Percentiles rank a stretch among this genome's conserved stretches.
Evolutionary conservation across 306 rosid genomes (phyloP).

Genomic region (Trichosanthes cucumerina): DNA sequence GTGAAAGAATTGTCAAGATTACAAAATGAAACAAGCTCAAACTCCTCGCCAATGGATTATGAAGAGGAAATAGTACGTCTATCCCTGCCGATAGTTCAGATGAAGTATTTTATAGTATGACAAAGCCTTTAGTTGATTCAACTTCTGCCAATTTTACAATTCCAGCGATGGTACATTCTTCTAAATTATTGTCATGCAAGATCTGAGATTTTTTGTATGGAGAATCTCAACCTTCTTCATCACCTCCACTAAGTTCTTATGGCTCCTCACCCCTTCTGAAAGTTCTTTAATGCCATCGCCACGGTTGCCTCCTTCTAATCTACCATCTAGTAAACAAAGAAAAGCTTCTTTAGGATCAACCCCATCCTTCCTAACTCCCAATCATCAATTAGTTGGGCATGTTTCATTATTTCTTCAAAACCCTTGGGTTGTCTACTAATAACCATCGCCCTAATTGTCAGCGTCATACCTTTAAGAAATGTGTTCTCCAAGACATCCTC

Average conservation of each 20-base stretch:
- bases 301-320: conserved; percentile 4
- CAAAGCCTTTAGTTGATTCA: conserved; percentile 42
- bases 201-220: conserved; percentile 8
- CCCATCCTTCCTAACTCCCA: no score
- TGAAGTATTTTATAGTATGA: conserved; percentile 63
- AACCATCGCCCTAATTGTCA: no score
- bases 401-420: no score
- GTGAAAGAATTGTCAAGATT: conserved; percentile 71
- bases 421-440: no score
- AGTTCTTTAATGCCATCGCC: conserved; percentile 11
- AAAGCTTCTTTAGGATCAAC: no score
- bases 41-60: conserved; percentile 77
- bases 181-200: conserved; percentile 28
- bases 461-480: no score
- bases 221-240: conserved; percentile 30
- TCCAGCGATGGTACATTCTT: conserved; percentile 33
- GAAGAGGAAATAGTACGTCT: conserved; percentile 83
- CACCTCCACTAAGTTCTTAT: conserved; percentile 21
- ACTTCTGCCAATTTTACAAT: conserved; percentile 31
- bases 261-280: conserved; percentile 1
- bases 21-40: conserved; percentile 62
- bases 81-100: conserved; percentile 94
- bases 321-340: not conserved
- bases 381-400: no score
- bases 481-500: no score